Percentiles rank a stretch among this genome's conserved stretches.
Evolutionary conservation across 1,284 basidiomycete species (phyloP).

Genomic region (Fomitopsis palustris): DNA sequence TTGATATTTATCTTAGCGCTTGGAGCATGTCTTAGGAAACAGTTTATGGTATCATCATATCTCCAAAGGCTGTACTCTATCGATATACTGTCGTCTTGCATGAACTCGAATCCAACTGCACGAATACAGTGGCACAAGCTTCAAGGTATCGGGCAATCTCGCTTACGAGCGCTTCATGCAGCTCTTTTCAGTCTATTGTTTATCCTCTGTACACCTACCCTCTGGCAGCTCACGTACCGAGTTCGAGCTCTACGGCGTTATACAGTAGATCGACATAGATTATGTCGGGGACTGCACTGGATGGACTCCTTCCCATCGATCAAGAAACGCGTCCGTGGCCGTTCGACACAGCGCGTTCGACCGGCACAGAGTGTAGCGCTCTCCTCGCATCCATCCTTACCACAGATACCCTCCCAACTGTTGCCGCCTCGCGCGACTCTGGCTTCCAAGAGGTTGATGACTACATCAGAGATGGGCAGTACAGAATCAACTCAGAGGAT

Average conservation of each 20-base stretch:
- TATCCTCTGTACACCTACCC: not conserved
- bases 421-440: not conserved
- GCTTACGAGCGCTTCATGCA: no score
- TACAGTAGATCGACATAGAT: no score
- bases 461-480: not conserved
- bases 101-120: no score
- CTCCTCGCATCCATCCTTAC: slow-evolving; percentile 4
- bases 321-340: slow-evolving; percentile 1
- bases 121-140: no score
- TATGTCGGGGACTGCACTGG: not conserved
- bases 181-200: no score
- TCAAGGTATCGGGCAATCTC: no score
- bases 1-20: no score
- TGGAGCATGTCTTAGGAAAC: no score
- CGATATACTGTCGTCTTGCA: no score
- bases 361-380: not conserved
- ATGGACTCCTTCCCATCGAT: not conserved
- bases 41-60: no score
- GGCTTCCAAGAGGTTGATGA: not conserved
- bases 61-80: no score
- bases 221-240: no score
- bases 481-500: not conserved
- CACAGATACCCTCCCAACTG: not conserved
- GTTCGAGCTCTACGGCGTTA: not conserved
- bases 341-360: not conserved